Evolutionary conservation across 148 eudicot genomes (phyloP).

Genomic region (Cornus florida): DNA sequence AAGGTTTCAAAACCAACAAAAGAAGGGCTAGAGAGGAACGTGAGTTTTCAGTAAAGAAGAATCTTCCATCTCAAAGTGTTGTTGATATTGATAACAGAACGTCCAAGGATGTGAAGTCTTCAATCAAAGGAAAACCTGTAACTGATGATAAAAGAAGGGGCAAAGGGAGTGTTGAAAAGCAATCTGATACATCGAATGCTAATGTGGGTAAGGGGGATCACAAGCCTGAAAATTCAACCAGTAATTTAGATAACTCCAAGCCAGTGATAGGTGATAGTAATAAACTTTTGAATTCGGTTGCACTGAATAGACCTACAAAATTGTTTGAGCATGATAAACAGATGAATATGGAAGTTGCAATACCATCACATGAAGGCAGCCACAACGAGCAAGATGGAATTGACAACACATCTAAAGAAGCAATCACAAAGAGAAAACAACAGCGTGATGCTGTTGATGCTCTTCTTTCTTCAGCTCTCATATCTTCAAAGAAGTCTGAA

Average conservation of each 20-base stretch:
- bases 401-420: conserved; percentile 38
- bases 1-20: conserved; percentile 17
- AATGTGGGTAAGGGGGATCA: conserved; percentile 18
- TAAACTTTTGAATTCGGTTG: conserved; percentile 21
- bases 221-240: conserved; percentile 19
- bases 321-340: conserved; percentile 21
- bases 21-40: conserved; percentile 16
- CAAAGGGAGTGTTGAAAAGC: conserved; percentile 26
- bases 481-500: conserved; percentile 75
- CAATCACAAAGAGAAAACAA: conserved; percentile 64
- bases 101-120: conserved; percentile 19
- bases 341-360: conserved; percentile 25
- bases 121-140: conserved; percentile 13
- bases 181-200: conserved; percentile 20
- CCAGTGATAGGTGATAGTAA: conserved; percentile 8
- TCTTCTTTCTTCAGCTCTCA: conserved; percentile 89
- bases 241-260: conserved; percentile 20
- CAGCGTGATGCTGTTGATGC: conserved; percentile 95
- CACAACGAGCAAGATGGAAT: conserved; percentile 29
- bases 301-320: conserved; percentile 19
- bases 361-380: conserved; percentile 24
- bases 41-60: conserved; percentile 15
- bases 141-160: conserved; percentile 13
- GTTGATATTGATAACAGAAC: conserved; percentile 6
- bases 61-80: conserved; percentile 16